Evolutionary conservation across 2,329 filamentous ascomycete species (phyloP).

Genomic region (Fusarium heterosporum): DNA sequence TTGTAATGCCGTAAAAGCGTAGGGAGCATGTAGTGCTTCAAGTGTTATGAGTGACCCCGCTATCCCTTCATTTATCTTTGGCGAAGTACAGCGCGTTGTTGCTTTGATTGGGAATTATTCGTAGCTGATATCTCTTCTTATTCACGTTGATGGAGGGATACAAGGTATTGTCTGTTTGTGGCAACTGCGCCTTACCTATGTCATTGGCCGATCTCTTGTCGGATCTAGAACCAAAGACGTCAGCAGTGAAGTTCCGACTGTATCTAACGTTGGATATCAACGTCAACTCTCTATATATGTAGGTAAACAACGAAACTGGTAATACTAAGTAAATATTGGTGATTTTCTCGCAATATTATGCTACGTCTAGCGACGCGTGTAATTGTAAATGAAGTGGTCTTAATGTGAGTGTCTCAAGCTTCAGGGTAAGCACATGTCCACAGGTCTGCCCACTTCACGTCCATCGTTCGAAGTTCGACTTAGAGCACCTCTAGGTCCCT

Average conservation of each 20-base stretch:
- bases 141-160: slow-evolving; percentile 23
- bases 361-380: too few relatives aligned
- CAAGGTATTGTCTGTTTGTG: background rate
- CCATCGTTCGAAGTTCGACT: too few relatives aligned
- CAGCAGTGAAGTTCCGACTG: slow-evolving; percentile 1
- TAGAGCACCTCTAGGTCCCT: too few relatives aligned
- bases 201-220: slow-evolving; percentile 25
- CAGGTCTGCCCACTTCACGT: too few relatives aligned
- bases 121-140: slow-evolving; percentile 7
- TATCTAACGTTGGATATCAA: background rate
- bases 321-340: background rate
- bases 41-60: background rate
- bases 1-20: slow-evolving; percentile 13
- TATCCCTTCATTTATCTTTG: background rate
- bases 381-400: too few relatives aligned
- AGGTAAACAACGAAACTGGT: too few relatives aligned
- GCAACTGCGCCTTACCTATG: slow-evolving; percentile 16
- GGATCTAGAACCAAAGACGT: slow-evolving; percentile 9
- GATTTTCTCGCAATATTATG: too few relatives aligned
- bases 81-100: background rate
- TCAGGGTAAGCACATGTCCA: slow-evolving; percentile 12
- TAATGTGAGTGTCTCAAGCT: background rate
- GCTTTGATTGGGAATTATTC: background rate
- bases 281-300: background rate
- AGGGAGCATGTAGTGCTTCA: slow-evolving; percentile 27